Base-by-base conservation (phyloP, 2,329 filamentous ascomycete genomes). In the Aciculosporium take region DNA sequence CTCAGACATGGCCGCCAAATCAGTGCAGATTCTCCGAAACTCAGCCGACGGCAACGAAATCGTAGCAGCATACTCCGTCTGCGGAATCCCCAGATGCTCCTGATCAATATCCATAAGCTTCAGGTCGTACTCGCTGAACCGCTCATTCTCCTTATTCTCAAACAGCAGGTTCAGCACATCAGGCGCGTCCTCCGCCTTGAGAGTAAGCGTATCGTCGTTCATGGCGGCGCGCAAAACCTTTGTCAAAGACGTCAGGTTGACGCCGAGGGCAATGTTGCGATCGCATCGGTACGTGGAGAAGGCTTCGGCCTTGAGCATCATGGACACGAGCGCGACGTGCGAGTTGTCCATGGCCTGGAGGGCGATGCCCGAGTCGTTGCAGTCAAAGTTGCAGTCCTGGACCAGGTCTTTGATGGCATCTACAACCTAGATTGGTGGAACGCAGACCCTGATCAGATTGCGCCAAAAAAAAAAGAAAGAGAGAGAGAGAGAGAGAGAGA, bases 101-200 rank as follows among this genome's bases (percentile, higher is more conserved):
- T 98, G 93, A 67, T 98, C 91, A 63, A 98, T 98, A 63, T 98
- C 91, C 91, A 98, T 98, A 62, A 98, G 79, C 75, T 98, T 98
- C 66, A 98, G 84, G 65, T 98, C 91, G 64, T 98, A 98, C 72
- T 98, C 93, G 75, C 85, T 94, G 59, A 98, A 76, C 51, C 91
- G 76, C 65, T 98, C 91, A 56, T 77, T 84, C 58, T 82, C 79
- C 51, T 75, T 70, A 71, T 79, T 94, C 78, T 98, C 93, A 60
- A 98, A 98, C 53, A 88, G 76, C 50, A 98, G 71, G 72, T 94
- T 96, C 54, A 98, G 79, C 37, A 88, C 85, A 65, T 98, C 91
- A 37, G 91, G 91, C 30, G 86, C 81, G 63, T 98, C 93, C 61
- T 96, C 89, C 12, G 91, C 91, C 78, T 96, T 98, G 63, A 98